Conservation (phyloP, 371 early-diverging fungal genomes). For the Dinochytrium kinnereticum region DNA sequence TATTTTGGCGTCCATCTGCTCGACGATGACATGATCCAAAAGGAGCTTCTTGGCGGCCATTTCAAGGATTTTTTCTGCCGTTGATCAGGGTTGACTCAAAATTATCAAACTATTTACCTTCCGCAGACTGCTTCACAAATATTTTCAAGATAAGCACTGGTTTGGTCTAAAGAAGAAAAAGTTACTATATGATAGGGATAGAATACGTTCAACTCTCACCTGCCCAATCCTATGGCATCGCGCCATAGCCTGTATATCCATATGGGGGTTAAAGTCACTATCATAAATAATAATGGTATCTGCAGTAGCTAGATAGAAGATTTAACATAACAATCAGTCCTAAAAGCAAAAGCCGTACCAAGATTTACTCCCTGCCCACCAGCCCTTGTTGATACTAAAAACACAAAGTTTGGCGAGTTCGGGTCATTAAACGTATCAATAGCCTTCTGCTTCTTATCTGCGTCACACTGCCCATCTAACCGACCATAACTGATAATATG, state of each 20-base stretch:
- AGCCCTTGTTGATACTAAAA: constrained; percentile 95
- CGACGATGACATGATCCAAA: constrained; percentile 86
- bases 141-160: constrained; percentile 85
- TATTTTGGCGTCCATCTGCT: constrained; percentile 70
- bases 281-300: constrained; percentile 96
- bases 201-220: too few species aligned
- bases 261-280: constrained; percentile 33
- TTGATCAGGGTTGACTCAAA: constrained; percentile 37
- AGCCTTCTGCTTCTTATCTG: constrained; percentile 54
- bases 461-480: constrained; percentile 2
- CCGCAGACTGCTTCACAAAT: constrained; percentile 73
- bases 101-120: constrained; percentile 41
- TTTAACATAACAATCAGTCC: background rate
- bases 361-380: constrained; percentile 94
- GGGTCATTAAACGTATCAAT: constrained; percentile 86
- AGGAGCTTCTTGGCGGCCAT: constrained; percentile 84
- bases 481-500: constrained; percentile 2
- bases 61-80: constrained; percentile 77
- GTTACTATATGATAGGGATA: background rate
- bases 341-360: background rate
- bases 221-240: constrained; percentile 98
- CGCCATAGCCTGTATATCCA: constrained; percentile 98
- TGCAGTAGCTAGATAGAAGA: constrained; percentile 73
- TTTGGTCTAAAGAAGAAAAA: constrained; percentile 65
- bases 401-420: constrained; percentile 78